Conservation (phyloP, 2,329 filamentous ascomycete genomes). For the Aspergillus flavus region DNA sequence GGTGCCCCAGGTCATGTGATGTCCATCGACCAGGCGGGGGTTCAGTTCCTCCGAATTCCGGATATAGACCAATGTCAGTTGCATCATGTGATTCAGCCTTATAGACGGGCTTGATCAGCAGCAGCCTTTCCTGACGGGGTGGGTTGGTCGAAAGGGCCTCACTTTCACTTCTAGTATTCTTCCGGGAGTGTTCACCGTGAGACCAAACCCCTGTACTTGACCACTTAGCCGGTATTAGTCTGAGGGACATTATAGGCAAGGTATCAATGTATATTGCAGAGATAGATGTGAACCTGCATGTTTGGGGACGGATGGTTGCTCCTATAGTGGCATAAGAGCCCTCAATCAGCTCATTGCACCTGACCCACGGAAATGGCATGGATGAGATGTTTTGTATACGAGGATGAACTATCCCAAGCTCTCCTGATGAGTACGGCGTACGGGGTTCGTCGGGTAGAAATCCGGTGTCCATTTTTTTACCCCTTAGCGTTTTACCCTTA, state of each 20-base stretch:
- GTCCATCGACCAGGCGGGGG: slow-evolving; percentile 5
- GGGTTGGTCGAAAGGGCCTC: background rate
- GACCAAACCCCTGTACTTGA: background rate
- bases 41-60: background rate
- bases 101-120: background rate
- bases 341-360: background rate
- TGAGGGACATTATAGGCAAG: background rate
- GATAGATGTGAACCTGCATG: background rate
- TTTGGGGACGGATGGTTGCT: background rate
- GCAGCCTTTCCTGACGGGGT: background rate
- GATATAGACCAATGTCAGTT: background rate
- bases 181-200: background rate
- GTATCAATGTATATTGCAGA: background rate
- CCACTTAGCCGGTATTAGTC: background rate
- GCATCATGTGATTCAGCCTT: slow-evolving; percentile 22
- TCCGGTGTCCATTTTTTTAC: background rate
- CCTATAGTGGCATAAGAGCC: background rate
- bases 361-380: background rate
- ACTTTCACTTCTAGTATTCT: no score
- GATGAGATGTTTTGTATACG: background rate
- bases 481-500: background rate
- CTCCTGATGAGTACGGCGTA: background rate
- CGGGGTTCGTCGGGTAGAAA: background rate
- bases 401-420: background rate
- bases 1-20: slow-evolving; percentile 13